Base-by-base conservation (phyloP, 2,329 filamentous ascomycete species). In the Lanzia echinophila region DNA sequence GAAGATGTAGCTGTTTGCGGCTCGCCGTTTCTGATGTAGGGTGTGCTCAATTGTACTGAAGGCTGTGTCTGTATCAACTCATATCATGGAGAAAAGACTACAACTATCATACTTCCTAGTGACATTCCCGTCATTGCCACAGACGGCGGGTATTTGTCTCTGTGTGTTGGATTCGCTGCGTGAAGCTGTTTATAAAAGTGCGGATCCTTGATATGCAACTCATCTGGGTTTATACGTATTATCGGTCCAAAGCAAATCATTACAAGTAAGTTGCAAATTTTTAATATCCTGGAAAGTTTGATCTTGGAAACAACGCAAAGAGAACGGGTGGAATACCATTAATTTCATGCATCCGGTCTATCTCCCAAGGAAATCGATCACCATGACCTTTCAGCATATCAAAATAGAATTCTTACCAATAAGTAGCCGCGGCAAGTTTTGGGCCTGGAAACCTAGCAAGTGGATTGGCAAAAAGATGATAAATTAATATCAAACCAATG, bases 381-480 rank as follows among this genome's bases (percentile, higher is more conserved):
- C 46, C 20, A 47, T 31, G 24, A 15, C 24, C 44, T 34, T 45
- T 47, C 34, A 53, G 28, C 13, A 63, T 46, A 48, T 64, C 63
- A 47, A 56, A 65, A 54, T 60, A 65, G 31, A 63, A 56, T 50
- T 63, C 47, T 56, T 62, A 46, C 55, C 48, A 56, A 55, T 61
- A 22, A 2, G 57, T 58, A 6, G 49, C 45, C 3, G 41, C 57
- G 6, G 63, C 60, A n/a, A 65, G 43, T 47, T 53, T 61, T 17
- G 62, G 61, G 28, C 63, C 67, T 2, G 61, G 65, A 47, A 68
- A 67, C 8, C 58, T 50, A 3, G 60, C 57, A 15, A 68, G 53
- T 11, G 65, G 66, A 50, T 66, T 63, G 6, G 69, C 60, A 48
- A 59, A 69, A 17, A 70, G 57, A 38, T 68, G 63, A 19, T 57